Evolutionary conservation across 1,284 basidiomycete genomes (phyloP), one percentile per base, ranked within the genome.

Genomic region (Cystobasidium sp.): DNA sequence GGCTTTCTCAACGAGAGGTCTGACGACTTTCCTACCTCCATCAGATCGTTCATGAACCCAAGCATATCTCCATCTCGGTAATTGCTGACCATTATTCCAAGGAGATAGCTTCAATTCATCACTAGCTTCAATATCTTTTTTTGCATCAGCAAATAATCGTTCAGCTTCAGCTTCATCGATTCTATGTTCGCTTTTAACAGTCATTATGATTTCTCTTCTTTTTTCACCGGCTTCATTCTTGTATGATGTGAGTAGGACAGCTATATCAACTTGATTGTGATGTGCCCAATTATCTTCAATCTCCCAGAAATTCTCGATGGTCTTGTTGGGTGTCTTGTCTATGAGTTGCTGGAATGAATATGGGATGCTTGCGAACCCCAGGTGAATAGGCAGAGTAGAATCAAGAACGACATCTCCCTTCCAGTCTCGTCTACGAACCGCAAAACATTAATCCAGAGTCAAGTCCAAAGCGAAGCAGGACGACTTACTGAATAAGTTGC

Each of bases 351-450:
- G 47, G 51, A 73, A 73, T 9, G 70, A 73, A 24, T 62, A 56
- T 7, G 70, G 70, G 20, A 73, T 73, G 43, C 70, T 73, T 9
- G 70, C 70, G 24, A 73, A 73, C 24, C 70, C 70, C 22, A 73
- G 70, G 43, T 66, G 70, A 20, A 65, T 73, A 31, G 70, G 70
- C 18, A 65, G 24, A 12, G 70, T 73, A 6, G 70, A 73, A 44
- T 73, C 70, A 16, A 56, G 52, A 6, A 73, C 70, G 39, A 75
- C 65, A 55, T 80, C 79, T 18, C 80, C 80, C 58, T 81, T 81
- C 80, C 80, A 81, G 63, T 81, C 81, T 6, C 81, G 75, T 3
- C 79, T 77, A 2, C 16, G 41, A 22, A 31, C 2, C 14, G 12
- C 39, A 22, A 52, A n/a, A 8, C 9, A 14, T 4, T 8, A 62